phyloP scores from a whole-genome alignment of 495 filamentous ascomycete species.

The Neurospora sp. region DNA sequence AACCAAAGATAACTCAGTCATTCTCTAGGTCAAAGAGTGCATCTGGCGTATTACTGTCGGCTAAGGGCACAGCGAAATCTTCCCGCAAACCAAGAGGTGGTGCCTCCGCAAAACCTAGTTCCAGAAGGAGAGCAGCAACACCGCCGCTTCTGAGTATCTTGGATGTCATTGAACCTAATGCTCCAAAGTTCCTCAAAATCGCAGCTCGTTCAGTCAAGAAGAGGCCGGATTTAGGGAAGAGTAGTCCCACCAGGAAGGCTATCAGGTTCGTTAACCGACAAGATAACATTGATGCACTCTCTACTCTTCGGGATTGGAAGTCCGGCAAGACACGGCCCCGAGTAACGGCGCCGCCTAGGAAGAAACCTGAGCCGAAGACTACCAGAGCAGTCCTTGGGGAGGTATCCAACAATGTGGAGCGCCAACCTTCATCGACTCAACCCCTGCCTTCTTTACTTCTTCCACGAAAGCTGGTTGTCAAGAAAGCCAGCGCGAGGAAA shows the following conservation, averaged over 20 bases:
- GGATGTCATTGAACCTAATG: conserved; percentile 52
- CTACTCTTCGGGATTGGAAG: conserved; percentile 64
- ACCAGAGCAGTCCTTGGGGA: conserved; percentile 18
- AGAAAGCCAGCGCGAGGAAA: conserved; percentile 1
- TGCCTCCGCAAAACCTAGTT: neutral
- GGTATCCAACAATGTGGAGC: conserved; percentile 20
- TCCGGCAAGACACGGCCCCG: conserved; percentile 52
- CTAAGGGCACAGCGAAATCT: neutral
- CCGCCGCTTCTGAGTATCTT: conserved; percentile 57
- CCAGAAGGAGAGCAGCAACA: conserved; percentile 16
- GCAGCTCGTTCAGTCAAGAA: conserved; percentile 61
- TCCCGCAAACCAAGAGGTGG: neutral
- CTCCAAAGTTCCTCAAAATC: conserved; percentile 67
- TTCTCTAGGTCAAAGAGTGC: conserved; percentile 22
- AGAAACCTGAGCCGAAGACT: conserved; percentile 7
- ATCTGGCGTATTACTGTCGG: neutral
- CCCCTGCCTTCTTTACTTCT: conserved; percentile 6
- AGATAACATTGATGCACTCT: conserved; percentile 69
- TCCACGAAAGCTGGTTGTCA: conserved; percentile 13
- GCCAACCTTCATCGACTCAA: conserved; percentile 3
- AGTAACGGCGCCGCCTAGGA: conserved; percentile 16
- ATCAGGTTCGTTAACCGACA: conserved; percentile 58
- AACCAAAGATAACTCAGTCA: conserved; percentile 38
- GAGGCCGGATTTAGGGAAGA: conserved; percentile 53
- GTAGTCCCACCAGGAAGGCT: conserved; percentile 65